Percentiles rank a stretch among this genome's conserved stretches.
Evolutionary conservation across 176 grass and related monocot genomes (phyloP).

Genomic region (Sorghum bicolor): DNA sequence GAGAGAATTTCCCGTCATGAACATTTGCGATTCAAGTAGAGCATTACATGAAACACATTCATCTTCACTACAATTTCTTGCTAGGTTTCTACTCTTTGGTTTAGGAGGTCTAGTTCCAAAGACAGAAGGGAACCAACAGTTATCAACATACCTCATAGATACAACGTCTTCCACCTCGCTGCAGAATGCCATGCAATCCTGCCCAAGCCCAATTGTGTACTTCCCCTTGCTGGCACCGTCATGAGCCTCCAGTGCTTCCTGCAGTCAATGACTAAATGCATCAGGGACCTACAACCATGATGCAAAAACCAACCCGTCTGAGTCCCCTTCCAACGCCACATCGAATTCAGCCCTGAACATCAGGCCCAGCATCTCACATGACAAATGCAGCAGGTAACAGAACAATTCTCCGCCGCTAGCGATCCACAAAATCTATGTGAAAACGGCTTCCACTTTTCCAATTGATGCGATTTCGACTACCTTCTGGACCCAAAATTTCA

Average conservation of each 20-base stretch:
- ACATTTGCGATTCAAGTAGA: conserved; percentile 10
- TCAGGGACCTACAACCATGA: background rate
- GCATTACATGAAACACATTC: background rate
- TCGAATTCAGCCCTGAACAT: background rate
- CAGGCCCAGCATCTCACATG: background rate
- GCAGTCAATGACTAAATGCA: background rate
- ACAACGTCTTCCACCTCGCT: conserved; percentile 83
- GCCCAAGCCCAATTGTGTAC: conserved; percentile 82
- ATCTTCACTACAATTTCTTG: background rate
- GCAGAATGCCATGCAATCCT: conserved; percentile 85
- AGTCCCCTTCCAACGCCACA: background rate
- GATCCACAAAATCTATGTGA: no score
- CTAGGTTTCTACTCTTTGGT: background rate
- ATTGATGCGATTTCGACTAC: no score
- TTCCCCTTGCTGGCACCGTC: conserved; percentile 58
- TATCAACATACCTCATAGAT: conserved; percentile 59
- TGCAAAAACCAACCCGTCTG: background rate
- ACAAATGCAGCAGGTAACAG: background rate
- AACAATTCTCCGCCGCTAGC: no score
- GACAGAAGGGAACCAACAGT: background rate
- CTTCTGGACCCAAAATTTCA: no score
- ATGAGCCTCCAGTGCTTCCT: background rate
- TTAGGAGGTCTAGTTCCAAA: background rate
- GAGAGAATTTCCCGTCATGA: conserved; percentile 16
- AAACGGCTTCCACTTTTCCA: no score